Evolutionary conservation across 139 green algal genomes (phyloP), one percentile per base, ranked within the genome.

Genomic region (Micractinium sp.): DNA sequence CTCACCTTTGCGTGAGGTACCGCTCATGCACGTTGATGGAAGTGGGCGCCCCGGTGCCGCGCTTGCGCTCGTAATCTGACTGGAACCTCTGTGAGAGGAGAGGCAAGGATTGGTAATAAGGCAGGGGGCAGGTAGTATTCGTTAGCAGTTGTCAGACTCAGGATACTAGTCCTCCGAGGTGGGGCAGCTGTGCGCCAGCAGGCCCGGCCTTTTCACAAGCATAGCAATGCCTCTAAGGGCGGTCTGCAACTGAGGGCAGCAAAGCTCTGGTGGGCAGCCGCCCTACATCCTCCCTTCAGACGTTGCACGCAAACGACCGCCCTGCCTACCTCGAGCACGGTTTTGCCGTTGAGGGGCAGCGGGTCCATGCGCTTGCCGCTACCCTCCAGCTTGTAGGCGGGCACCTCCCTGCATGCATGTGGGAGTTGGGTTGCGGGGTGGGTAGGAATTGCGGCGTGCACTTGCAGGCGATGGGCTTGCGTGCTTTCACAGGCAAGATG

Each of bases 341-440:
- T 80, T n/a, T 53, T 80, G 33, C 33, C 74, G 15, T 47, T 29
- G n/a, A 80, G 33, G 1, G 74, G 74, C 74, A 80, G 35, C 15
- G 74, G 74, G 35, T 80, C 74, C 74, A 80, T 80, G 33, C 74
- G 74, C 20, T 80, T 80, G 74, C 74, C 74, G 74, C 74, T 80
- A n/a, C 74, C 74, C 33, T n/a, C 33, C 74, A 80, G 74, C 74
- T 80, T 80, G 74, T 80, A 78, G 0, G 73, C 73, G 22, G n/a
- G 73, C 73, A 41, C 73, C 73, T 41, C 73, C 73, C 31, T 75
- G 67, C 67, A 33, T 31, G 25, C 67, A 1, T 56, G 47, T 9
- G 7, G 47, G 47, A 9, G 5, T 56, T 56, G 47, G 9, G 47
- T 56, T 56, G 47, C n/a, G n/a, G n/a, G n/a, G 47, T 56, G 47